These are phyloP conservation scores for Phytophthora agathidicida DNA, from an alignment of 352 stramenopile genomes.

Conservation along the genomic window DNA sequence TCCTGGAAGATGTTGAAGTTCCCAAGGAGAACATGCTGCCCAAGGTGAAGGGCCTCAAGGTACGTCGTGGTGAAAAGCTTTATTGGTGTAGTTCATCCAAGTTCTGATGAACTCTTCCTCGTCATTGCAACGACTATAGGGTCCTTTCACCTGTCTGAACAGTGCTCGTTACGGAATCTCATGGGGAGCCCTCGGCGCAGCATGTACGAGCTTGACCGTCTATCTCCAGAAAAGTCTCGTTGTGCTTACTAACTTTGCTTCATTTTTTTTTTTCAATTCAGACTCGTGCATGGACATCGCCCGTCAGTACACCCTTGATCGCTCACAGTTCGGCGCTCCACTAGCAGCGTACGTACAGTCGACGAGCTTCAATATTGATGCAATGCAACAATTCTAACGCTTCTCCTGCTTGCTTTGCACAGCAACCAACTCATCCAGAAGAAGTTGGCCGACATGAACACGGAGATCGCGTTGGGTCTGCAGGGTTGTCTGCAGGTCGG, in stretches of 20 bases:
- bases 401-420: constrained; percentile 8
- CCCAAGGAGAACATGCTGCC: constrained; percentile 94
- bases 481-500: constrained; percentile 75
- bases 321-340: constrained; percentile 95
- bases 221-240: neutral
- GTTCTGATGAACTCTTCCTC: constrained; percentile 1
- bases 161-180: constrained; percentile 98
- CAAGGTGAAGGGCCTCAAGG: constrained; percentile 87
- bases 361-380: neutral
- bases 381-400: neutral
- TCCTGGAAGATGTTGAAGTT: constrained; percentile 97
- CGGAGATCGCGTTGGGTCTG: constrained; percentile 95
- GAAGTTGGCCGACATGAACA: constrained; percentile 98
- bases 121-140: constrained; percentile 37
- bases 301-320: constrained; percentile 95
- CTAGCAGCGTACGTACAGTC: constrained; percentile 86
- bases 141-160: constrained; percentile 98
- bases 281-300: constrained; percentile 94
- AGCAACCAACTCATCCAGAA: constrained; percentile 98
- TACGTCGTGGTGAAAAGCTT: constrained; percentile 5
- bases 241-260: constrained; percentile 1
- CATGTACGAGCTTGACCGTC: constrained; percentile 55
- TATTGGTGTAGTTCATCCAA: neutral
- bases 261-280: constrained; percentile 15
- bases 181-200: constrained; percentile 96